phyloP scores from a whole-genome alignment of 2,329 filamentous ascomycete species.

The Fulvia fulva region DNA sequence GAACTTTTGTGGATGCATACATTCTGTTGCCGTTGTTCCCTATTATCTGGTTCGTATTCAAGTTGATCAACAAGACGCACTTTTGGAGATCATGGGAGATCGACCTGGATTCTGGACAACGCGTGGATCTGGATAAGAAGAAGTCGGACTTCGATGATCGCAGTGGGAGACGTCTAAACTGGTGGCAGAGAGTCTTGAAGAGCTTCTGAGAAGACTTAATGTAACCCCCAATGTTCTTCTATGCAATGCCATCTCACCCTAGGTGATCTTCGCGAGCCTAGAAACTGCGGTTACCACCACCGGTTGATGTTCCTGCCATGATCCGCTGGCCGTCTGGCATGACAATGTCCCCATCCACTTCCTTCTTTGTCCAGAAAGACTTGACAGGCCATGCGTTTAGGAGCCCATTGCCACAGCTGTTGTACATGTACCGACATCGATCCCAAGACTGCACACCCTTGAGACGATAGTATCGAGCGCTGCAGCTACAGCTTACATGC shows the following conservation, averaged over 20 bases:
- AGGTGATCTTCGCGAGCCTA: no score
- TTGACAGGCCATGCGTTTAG: no score
- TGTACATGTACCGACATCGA: background rate
- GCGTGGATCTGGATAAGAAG: conserved; percentile 35
- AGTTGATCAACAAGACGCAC: conserved; percentile 40
- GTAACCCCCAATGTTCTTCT: no score
- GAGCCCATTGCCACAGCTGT: background rate
- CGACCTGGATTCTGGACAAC: conserved; percentile 42
- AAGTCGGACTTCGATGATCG: background rate
- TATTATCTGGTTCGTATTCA: conserved; percentile 46
- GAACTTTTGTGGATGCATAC: conserved; percentile 53
- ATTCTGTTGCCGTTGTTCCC: conserved; percentile 51
- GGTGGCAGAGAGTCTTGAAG: background rate
- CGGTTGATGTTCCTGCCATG: no score
- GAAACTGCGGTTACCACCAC: no score
- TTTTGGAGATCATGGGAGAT: conserved; percentile 37
- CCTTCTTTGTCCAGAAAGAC: no score
- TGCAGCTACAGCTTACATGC: background rate
- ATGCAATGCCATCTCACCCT: no score
- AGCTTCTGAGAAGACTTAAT: no score
- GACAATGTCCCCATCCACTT: no score
- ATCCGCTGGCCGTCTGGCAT: no score
- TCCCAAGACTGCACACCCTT: background rate
- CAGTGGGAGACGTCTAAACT: background rate
- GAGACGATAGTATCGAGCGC: background rate